Evolutionary conservation across 1,284 basidiomycete genomes (phyloP).

Genomic region (Erythrobasidium hasegawianum): DNA sequence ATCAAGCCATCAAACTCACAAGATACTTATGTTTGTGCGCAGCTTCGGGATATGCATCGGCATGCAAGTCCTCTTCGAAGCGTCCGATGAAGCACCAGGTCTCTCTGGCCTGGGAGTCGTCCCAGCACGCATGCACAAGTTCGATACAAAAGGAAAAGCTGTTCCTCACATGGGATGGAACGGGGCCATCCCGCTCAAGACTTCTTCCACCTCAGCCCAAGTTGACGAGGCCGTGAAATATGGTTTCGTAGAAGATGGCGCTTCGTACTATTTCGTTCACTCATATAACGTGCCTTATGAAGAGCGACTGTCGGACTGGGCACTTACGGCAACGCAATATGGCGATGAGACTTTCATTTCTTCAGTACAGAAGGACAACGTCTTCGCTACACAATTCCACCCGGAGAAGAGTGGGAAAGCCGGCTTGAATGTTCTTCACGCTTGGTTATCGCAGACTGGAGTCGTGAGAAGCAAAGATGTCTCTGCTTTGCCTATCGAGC

Average conservation of each 20-base stretch:
- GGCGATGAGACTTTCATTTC: conserved; percentile 90
- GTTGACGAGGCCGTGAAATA: conserved; percentile 53
- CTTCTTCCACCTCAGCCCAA: conserved; percentile 17
- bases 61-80: conserved; percentile 88
- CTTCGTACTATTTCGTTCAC: conserved; percentile 94
- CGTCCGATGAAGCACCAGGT: conserved; percentile 68
- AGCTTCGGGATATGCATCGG: conserved; percentile 82
- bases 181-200: conserved; percentile 53
- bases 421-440: conserved; percentile 72
- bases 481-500: conserved; percentile 7
- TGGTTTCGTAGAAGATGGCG: conserved; percentile 50
- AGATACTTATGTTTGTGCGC: not conserved
- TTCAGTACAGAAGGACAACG: conserved; percentile 73
- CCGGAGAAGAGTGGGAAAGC: conserved; percentile 96
- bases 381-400: conserved; percentile 96
- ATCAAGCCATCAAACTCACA: not conserved
- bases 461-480: conserved; percentile 11
- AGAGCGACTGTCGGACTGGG: conserved; percentile 59
- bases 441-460: conserved; percentile 68
- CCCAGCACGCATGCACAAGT: conserved; percentile 65
- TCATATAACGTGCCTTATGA: conserved; percentile 81
- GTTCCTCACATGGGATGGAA: conserved; percentile 99
- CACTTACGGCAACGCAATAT: conserved; percentile 85
- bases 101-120: conserved; percentile 68
- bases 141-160: conserved; percentile 64